phyloP scores from a whole-genome alignment of 768 basidiomycete species.

The Auriscalpium vulgare region DNA sequence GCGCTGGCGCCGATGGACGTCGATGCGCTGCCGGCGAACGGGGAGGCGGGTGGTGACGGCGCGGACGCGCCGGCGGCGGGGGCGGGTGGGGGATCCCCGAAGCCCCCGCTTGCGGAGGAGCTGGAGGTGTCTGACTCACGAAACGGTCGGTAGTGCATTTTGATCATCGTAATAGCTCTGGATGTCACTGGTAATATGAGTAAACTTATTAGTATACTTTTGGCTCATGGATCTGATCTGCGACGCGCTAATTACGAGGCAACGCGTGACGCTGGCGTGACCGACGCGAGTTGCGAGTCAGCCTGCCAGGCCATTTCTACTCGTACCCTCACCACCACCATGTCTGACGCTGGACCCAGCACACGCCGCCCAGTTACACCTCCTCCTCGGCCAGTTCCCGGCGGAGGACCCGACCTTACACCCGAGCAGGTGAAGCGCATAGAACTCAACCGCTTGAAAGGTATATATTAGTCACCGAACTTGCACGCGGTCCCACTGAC shows the following conservation, averaged over 20 bases:
- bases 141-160: conserved; percentile 9
- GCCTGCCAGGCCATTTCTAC: conserved; percentile 5
- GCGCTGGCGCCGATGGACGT: conserved; percentile 10
- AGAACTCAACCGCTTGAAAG: conserved; percentile 75
- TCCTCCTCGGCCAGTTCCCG: conserved; percentile 22
- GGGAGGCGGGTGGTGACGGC: not conserved
- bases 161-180: not conserved
- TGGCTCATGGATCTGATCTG: no score
- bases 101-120: conserved; percentile 5
- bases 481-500: not conserved
- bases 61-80: not conserved
- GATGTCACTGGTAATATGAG: not conserved
- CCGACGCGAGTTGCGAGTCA: not conserved
- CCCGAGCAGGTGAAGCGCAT: conserved; percentile 66
- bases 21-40: conserved; percentile 1
- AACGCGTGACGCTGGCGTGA: not conserved
- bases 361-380: conserved; percentile 32
- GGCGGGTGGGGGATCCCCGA: not conserved
- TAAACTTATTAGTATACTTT: not conserved
- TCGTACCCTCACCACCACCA: not conserved
- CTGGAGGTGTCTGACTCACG: conserved; percentile 14
- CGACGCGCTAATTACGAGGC: not conserved
- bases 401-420: conserved; percentile 29
- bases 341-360: conserved; percentile 15
- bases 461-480: conserved; percentile 25